Evolutionary conservation across 306 rosid genomes (phyloP), one percentile per base, ranked within the genome.

Genomic region (Malus sylvestris): DNA sequence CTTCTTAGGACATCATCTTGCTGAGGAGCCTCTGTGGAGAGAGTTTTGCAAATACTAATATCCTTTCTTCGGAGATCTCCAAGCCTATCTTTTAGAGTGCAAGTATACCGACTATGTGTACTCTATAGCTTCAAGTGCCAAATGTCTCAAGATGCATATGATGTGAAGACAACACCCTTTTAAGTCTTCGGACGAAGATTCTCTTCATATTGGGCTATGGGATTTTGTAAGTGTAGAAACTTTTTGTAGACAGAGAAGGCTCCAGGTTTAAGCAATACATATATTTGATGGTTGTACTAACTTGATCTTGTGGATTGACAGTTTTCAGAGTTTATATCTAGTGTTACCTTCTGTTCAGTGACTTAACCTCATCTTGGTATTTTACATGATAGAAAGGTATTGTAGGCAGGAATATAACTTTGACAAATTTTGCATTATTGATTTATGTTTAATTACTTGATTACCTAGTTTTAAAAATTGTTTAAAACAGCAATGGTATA

Each of bases 131-230:
- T 64, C 52, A 38, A 83, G 69, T 38, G 76, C 78, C 77, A 74
- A 71, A 29, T 27, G 20, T 64, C 16, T 68, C 13, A 70, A 68
- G 78, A 74, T 57, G 35, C 30, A 44, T 60, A 76, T 55, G 40
- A 64, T 75, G 44, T n/a, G 64, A 80, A 67, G 72, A 76, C 81
- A 78, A n/a, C 76, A 75, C 74, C 71, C 42, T 78, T 78, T 79
- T 68, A 63, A 63, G 53, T 71, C 51, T 29, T 70, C 74, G 33
- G 65, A 78, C 23, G 49, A 74, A 60, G 40, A 32, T 49, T 51
- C 30, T 66, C 44, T 77, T 35, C 61, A 40, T 29, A 55, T 57
- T 69, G 35, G 51, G 46, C 42, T 6, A 3, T 55, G 58, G 58
- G 6, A 25, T 44, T 59, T 61, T 70, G 51, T 70, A 60, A 27